Conservation (phyloP, 768 basidiomycete species). For the Coprinopsis marcescibilis region DNA sequence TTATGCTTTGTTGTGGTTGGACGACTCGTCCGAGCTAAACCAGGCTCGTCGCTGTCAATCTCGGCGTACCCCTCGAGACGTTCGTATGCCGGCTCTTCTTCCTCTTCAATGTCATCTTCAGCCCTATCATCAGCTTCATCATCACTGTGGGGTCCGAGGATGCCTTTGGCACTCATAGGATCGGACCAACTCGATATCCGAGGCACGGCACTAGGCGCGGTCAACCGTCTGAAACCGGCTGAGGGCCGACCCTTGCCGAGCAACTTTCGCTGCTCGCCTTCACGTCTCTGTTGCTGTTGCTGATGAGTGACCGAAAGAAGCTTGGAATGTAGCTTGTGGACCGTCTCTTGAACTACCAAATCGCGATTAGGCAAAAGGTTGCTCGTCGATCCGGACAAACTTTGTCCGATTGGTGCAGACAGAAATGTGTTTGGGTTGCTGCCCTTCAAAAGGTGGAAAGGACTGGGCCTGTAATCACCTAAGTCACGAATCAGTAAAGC, state of each 20-base stretch:
- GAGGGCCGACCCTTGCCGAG: slow-evolving; percentile 1
- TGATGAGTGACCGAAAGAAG: slow-evolving; percentile 1
- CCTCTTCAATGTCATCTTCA: slow-evolving; percentile 5
- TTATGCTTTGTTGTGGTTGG: background rate
- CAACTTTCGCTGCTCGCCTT: slow-evolving; percentile 6
- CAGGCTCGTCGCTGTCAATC: slow-evolving; percentile 2
- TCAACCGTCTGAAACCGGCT: background rate
- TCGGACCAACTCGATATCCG: slow-evolving; percentile 21
- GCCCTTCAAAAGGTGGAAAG: slow-evolving; percentile 20
- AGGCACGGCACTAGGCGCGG: slow-evolving; percentile 5
- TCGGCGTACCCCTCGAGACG: background rate
- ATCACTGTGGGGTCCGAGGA: background rate
- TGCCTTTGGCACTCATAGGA: slow-evolving; percentile 16
- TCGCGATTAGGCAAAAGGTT: slow-evolving; percentile 20
- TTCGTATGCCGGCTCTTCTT: slow-evolving; percentile 3
- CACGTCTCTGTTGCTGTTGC: slow-evolving; percentile 15
- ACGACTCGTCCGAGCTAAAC: background rate
- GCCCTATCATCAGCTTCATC: background rate
- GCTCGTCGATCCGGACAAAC: background rate
- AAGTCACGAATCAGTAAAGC: background rate
- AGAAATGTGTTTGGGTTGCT: background rate
- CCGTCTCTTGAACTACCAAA: slow-evolving; percentile 19
- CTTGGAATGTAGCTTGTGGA: slow-evolving; percentile 7
- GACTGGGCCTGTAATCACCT: slow-evolving; percentile 27
- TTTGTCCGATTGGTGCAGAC: slow-evolving; percentile 5